Percentiles rank a stretch among this genome's conserved stretches.
phyloP scores from a whole-genome alignment of 345 rosid species.

The Hirschfeldia incana region DNA sequence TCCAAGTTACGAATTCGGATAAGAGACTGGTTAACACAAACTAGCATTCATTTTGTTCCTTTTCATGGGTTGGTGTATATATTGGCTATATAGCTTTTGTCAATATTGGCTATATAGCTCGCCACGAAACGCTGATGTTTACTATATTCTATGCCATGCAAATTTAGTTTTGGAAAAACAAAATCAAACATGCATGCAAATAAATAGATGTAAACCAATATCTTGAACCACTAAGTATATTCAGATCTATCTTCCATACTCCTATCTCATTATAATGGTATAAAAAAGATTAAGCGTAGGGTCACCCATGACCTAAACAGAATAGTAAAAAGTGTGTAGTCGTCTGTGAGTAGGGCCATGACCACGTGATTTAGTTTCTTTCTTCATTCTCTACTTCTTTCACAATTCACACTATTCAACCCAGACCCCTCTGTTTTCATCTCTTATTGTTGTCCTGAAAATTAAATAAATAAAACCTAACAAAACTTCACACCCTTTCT shows the following conservation, averaged over 20 bases:
- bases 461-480: constrained; percentile 32
- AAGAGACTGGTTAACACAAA: background rate
- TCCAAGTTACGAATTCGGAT: background rate
- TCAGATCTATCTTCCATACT: constrained; percentile 22
- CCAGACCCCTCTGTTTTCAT: constrained; percentile 9
- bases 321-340: constrained; percentile 40
- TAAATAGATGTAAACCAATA: background rate
- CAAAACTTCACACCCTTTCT: constrained; percentile 31
- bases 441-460: background rate
- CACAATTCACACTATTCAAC: constrained; percentile 29
- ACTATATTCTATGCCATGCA: background rate
- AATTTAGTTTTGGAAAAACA: background rate
- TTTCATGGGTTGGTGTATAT: background rate
- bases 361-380: constrained; percentile 40
- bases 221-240: background rate
- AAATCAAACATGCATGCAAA: background rate
- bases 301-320: constrained; percentile 40
- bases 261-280: constrained; percentile 2
- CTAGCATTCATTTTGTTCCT: background rate
- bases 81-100: background rate
- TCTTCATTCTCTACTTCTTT: constrained; percentile 30
- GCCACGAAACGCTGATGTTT: too few species aligned
- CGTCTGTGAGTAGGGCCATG: constrained; percentile 38
- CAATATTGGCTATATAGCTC: background rate
- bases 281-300: background rate